Percentiles rank a stretch among this genome's conserved stretches.
Conservation (phyloP, 2,329 filamentous ascomycete species). For the Monilinia laxa region DNA sequence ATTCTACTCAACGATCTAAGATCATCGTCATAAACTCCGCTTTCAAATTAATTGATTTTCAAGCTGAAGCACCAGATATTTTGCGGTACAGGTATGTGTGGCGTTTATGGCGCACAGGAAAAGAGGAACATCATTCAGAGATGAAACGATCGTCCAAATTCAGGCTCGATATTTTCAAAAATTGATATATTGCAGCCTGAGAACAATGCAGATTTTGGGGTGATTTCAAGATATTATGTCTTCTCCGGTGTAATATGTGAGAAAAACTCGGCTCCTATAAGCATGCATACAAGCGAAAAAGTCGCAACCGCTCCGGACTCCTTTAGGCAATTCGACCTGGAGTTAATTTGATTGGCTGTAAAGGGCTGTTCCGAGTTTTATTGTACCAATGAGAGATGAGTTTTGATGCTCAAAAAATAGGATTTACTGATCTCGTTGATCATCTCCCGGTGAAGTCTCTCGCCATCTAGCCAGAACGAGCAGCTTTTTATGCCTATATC, state of each 20-base stretch:
- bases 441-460: neutral
- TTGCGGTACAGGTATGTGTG: neutral
- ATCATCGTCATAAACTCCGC: conserved; percentile 1
- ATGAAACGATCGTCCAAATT: conserved; percentile 12
- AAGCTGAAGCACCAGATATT: neutral
- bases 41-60: neutral
- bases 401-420: neutral
- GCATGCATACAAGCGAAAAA: conserved; percentile 10
- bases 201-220: neutral
- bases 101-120: neutral
- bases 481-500: neutral
- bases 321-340: conserved; percentile 15
- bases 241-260: conserved; percentile 1
- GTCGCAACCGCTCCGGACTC: conserved; percentile 16
- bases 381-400: conserved; percentile 8
- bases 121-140: neutral
- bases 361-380: neutral
- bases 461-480: conserved; percentile 5
- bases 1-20: neutral
- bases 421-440: neutral
- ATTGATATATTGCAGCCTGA: neutral
- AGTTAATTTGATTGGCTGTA: conserved; percentile 14
- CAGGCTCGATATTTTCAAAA: neutral
- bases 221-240: neutral
- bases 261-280: conserved; percentile 12